These are phyloP conservation scores for cucumber (Cucumis sativus) DNA, from an alignment of 306 rosid species.

Conservation along the genomic window DNA sequence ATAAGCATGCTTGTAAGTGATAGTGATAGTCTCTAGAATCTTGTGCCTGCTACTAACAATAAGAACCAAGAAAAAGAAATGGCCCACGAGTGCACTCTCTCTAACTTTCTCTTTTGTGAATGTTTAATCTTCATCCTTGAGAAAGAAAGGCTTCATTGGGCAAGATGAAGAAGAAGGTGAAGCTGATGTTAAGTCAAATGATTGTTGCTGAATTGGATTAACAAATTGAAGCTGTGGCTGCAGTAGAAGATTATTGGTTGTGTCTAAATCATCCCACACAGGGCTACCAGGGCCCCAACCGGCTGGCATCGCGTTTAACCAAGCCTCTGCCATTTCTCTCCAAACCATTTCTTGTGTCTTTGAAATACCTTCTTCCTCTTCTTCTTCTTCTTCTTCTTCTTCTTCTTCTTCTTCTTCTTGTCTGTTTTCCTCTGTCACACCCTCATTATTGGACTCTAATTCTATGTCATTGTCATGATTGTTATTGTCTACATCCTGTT, in stretches of 20 bases:
- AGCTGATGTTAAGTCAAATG: constrained; percentile 18
- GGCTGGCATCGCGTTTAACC: constrained; percentile 77
- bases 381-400: constrained; percentile 1
- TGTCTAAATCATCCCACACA: constrained; percentile 84
- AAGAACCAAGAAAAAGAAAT: background rate
- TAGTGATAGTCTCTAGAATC: background rate
- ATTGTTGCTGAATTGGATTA: constrained; percentile 25
- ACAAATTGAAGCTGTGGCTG: constrained; percentile 36
- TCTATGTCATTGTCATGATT: constrained; percentile 35
- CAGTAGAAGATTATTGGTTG: constrained; percentile 38
- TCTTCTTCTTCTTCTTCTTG: constrained; percentile 3
- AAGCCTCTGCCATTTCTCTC: constrained; percentile 80
- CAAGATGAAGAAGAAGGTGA: constrained; percentile 21
- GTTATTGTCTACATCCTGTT: constrained; percentile 7
- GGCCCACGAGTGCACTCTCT: constrained; percentile 5
- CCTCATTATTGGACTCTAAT: constrained; percentile 37
- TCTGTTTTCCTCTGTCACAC: constrained; percentile 8
- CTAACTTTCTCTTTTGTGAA: background rate
- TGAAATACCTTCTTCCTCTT: constrained; percentile 5
- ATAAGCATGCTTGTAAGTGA: constrained; percentile 2
- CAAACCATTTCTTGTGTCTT: constrained; percentile 58
- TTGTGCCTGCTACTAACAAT: background rate
- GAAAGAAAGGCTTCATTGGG: constrained; percentile 41
- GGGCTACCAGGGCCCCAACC: constrained; percentile 97
- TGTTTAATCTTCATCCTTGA: constrained; percentile 43